Conservation (phyloP, 164 flowering plant species). For the Protea cynaroides region DNA sequence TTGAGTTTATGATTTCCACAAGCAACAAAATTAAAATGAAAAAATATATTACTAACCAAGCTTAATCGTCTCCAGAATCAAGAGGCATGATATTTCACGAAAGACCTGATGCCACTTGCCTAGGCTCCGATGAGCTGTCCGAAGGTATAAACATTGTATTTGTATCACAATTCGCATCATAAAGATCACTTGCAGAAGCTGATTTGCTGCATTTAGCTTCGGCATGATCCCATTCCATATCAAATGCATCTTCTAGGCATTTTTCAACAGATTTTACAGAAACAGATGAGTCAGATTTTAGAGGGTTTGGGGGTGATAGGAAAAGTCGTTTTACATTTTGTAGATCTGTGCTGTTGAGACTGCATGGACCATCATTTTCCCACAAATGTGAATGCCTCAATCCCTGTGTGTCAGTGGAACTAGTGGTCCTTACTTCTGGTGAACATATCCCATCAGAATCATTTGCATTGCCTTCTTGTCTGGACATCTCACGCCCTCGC, state of each 20-base stretch:
- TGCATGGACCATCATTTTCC: conserved; percentile 2
- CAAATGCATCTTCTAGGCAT: conserved; percentile 28
- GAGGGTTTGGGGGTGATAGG: conserved; percentile 15
- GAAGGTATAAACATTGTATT: neutral
- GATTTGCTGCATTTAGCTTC: conserved; percentile 8
- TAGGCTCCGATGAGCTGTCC: conserved; percentile 14
- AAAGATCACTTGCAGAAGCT: conserved; percentile 9
- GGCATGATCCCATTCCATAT: conserved; percentile 22
- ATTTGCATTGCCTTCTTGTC: conserved; percentile 3
- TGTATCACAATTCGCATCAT: conserved; percentile 10
- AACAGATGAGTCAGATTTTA: conserved; percentile 4
- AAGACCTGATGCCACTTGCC: conserved; percentile 4
- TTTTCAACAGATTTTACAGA: conserved; percentile 25
- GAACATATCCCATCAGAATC: conserved; percentile 11
- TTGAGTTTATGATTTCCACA: no score
- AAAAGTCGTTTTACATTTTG: conserved; percentile 17
- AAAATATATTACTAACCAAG: conserved; percentile 10
- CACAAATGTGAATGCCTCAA: neutral
- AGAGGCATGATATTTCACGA: conserved; percentile 1
- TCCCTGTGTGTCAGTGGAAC: conserved; percentile 4
- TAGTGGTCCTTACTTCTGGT: conserved; percentile 16
- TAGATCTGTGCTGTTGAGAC: conserved; percentile 10
- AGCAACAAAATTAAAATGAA: neutral
- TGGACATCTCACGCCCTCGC: conserved; percentile 14
- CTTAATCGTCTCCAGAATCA: conserved; percentile 5